These are phyloP conservation scores for Moniliella sp. DNA, from an alignment of 1,284 basidiomycete genomes.

Conservation along the genomic window DNA sequence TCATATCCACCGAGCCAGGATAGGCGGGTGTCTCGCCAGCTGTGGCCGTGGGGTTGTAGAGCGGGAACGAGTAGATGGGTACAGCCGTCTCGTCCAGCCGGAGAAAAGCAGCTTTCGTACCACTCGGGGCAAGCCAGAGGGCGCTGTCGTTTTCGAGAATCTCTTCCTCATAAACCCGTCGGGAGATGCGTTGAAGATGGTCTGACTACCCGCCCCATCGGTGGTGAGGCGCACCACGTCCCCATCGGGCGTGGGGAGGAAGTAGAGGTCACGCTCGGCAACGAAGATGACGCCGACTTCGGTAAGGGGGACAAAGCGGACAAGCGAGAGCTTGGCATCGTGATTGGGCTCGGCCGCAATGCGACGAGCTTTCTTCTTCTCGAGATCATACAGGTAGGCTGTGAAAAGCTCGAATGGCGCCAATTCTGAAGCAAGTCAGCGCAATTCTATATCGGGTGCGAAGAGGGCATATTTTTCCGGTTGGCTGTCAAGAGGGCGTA, in stretches of 20 bases:
- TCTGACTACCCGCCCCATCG: slow-evolving; percentile 58
- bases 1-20: slow-evolving; percentile 12
- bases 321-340: slow-evolving; percentile 8
- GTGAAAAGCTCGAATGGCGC: slow-evolving; percentile 46
- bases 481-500: slow-evolving; percentile 16
- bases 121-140: slow-evolving; percentile 76
- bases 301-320: slow-evolving; percentile 3
- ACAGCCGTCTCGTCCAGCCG: slow-evolving; percentile 69
- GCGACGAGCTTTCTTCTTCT: background rate
- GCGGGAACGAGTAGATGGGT: slow-evolving; percentile 60
- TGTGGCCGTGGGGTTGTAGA: slow-evolving; percentile 47
- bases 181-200: slow-evolving; percentile 77
- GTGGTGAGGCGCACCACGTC: slow-evolving; percentile 54
- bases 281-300: slow-evolving; percentile 9
- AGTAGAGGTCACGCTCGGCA: slow-evolving; percentile 15
- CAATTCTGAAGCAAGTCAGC: slow-evolving; percentile 52
- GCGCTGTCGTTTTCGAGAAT: slow-evolving; percentile 53
- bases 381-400: no score
- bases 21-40: slow-evolving; percentile 17
- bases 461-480: slow-evolving; percentile 59
- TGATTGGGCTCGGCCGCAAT: slow-evolving; percentile 5
- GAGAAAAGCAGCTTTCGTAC: slow-evolving; percentile 59
- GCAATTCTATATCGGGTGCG: slow-evolving; percentile 73
- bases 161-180: slow-evolving; percentile 43
- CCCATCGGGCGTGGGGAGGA: slow-evolving; percentile 5